Percentiles rank a stretch among this genome's conserved stretches.
phyloP scores from a whole-genome alignment of 805 yeast species.

The Schwanniomyces yamadae region DNA sequence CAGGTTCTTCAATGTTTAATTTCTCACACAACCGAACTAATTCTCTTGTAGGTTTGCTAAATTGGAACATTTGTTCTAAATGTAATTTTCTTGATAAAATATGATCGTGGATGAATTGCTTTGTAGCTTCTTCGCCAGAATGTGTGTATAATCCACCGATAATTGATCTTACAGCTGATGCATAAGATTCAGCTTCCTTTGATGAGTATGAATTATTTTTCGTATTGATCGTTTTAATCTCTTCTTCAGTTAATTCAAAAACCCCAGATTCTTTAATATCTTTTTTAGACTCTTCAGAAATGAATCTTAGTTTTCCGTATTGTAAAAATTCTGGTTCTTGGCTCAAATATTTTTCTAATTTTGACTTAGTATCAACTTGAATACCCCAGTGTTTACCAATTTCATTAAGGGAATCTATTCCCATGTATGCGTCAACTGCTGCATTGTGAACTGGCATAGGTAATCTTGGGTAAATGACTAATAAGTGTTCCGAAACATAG shows the following conservation, averaged over 20 bases:
- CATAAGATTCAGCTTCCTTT: conserved; percentile 48
- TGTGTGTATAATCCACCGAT: conserved; percentile 82
- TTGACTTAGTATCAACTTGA: conserved; percentile 64
- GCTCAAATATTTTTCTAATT: conserved; percentile 63
- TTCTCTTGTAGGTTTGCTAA: conserved; percentile 84
- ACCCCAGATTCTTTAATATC: conserved; percentile 52
- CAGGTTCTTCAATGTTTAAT: conserved; percentile 70
- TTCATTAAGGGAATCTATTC: conserved; percentile 60
- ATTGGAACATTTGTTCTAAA: conserved; percentile 69
- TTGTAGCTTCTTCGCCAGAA: conserved; percentile 62
- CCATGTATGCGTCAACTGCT: conserved; percentile 74
- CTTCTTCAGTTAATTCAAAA: conserved; percentile 30
- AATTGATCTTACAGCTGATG: conserved; percentile 76
- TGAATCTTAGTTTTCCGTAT: conserved; percentile 67
- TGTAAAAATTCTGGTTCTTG: conserved; percentile 66
- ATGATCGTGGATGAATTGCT: conserved; percentile 68
- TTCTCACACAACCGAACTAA: conserved; percentile 73
- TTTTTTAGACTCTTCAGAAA: conserved; percentile 27
- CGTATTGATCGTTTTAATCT: conserved; percentile 16
- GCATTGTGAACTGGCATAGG: conserved; percentile 77
- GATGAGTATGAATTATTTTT: conserved; percentile 24
- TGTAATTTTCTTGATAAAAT: conserved; percentile 82
- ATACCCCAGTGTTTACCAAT: conserved; percentile 88
- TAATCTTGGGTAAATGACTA: conserved; percentile 81
- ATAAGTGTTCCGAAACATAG: conserved; percentile 70